Percentiles rank a stretch among this genome's conserved stretches.
Conservation (phyloP, 768 basidiomycete genomes). For the Polyporus arcularius region DNA sequence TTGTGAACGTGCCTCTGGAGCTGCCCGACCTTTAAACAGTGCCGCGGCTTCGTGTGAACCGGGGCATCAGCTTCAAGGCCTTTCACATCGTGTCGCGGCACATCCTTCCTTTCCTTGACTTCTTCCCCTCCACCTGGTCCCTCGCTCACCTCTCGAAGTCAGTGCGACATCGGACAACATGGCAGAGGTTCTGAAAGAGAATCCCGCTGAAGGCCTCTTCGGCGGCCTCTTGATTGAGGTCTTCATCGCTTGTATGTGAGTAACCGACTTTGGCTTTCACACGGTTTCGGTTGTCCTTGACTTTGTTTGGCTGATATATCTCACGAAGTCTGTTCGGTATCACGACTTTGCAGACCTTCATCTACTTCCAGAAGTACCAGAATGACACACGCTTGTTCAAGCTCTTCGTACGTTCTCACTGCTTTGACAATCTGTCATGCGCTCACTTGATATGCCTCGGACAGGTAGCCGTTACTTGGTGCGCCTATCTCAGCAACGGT, state of each 20-base stretch:
- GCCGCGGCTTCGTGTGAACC: too few relatives aligned
- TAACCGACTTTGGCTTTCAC: background rate
- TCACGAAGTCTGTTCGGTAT: conserved; percentile 13
- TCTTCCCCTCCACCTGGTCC: too few relatives aligned
- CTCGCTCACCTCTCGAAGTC: too few relatives aligned
- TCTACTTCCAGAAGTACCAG: conserved; percentile 13
- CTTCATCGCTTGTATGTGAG: conserved; percentile 14
- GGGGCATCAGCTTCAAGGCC: too few relatives aligned
- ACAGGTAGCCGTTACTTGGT: conserved; percentile 1
- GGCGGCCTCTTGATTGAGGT: conserved; percentile 15
- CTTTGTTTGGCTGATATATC: background rate
- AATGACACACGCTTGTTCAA: conserved; percentile 5
- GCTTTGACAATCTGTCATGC: background rate
- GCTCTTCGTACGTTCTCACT: background rate
- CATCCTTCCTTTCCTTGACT: too few relatives aligned
- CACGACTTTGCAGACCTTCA: conserved; percentile 15
- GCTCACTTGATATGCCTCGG: too few relatives aligned
- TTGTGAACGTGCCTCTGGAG: too few relatives aligned
- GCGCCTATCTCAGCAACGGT: background rate
- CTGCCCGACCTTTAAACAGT: too few relatives aligned
- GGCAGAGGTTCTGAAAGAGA: too few relatives aligned
- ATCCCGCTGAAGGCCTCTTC: conserved; percentile 10
- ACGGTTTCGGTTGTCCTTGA: background rate
- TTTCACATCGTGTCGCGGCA: too few relatives aligned
- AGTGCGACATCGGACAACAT: background rate